Percentiles rank a stretch among this genome's conserved stretches.
phyloP scores from a whole-genome alignment of 352 stramenopile species.

The Phytophthora chlamydospora region DNA sequence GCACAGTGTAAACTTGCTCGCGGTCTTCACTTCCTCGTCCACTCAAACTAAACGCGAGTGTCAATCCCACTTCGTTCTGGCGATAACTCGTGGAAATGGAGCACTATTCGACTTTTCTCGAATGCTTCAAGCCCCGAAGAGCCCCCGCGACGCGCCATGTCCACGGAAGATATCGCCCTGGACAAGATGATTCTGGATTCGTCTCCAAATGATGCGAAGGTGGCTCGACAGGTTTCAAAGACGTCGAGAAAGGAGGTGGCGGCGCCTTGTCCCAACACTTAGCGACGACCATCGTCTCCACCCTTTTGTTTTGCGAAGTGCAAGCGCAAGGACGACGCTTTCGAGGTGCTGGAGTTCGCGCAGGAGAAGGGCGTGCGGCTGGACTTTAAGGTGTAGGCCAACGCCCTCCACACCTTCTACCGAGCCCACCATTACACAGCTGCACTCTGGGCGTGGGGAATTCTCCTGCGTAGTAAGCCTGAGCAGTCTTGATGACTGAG shows the following conservation, averaged over 20 bases:
- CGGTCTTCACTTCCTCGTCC: no score
- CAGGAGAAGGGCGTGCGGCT: neutral
- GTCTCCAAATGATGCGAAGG: neutral
- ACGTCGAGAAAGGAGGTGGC: neutral
- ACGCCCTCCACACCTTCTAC: no score
- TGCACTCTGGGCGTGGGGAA: no score
- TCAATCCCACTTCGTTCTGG: no score
- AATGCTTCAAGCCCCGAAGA: neutral
- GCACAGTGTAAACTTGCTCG: no score
- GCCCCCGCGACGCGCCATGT: neutral
- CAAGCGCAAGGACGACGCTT: neutral
- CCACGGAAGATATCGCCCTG: neutral
- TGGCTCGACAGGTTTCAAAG: constrained; percentile 2
- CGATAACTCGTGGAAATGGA: no score
- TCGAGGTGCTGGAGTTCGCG: neutral
- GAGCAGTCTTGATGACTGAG: no score
- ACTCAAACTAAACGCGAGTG: no score
- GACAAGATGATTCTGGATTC: neutral
- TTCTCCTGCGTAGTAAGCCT: no score
- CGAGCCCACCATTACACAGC: no score
- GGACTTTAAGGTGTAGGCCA: no score
- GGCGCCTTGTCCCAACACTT: neutral
- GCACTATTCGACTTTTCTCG: no score
- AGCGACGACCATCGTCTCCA: neutral
- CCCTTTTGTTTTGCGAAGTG: neutral